These are phyloP conservation scores for Ambrosiella cleistominuta DNA, from an alignment of 2,329 filamentous ascomycete genomes.

Conservation along the genomic window DNA sequence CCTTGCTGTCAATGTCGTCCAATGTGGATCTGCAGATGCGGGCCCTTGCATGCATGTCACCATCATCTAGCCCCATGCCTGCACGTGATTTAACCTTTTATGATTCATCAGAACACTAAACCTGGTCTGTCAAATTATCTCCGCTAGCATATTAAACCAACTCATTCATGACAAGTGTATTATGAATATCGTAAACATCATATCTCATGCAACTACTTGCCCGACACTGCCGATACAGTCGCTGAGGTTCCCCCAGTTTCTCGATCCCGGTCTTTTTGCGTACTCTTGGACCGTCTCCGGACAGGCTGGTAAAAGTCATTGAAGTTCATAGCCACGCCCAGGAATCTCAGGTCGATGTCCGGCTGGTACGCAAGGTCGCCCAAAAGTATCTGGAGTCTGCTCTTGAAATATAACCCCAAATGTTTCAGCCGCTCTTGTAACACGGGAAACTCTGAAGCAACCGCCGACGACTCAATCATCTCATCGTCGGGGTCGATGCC, in stretches of 20 bases:
- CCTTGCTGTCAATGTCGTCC: background rate
- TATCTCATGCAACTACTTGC: background rate
- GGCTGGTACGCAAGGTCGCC: constrained; percentile 86
- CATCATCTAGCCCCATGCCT: background rate
- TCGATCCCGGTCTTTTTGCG: constrained; percentile 14
- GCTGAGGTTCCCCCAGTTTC: background rate
- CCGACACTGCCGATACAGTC: background rate
- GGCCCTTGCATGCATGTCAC: background rate
- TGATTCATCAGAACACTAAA: background rate
- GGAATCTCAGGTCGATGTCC: constrained; percentile 86
- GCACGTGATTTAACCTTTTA: background rate
- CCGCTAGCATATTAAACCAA: no score
- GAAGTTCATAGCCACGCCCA: constrained; percentile 97
- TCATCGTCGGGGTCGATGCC: constrained; percentile 16
- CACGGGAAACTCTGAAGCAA: constrained; percentile 50
- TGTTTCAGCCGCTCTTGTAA: constrained; percentile 56
- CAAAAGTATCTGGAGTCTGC: constrained; percentile 60
- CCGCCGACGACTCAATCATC: constrained; percentile 4
- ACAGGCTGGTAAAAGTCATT: constrained; percentile 86
- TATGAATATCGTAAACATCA: background rate
- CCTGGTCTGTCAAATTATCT: background rate
- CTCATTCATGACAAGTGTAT: no score
- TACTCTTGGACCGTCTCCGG: constrained; percentile 38
- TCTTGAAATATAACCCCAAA: constrained; percentile 59
- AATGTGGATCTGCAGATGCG: background rate